Percentiles rank a stretch among this genome's conserved stretches.
Evolutionary conservation across 805 yeast species (phyloP).

Genomic region (Cyberlindnera suaveolens): DNA sequence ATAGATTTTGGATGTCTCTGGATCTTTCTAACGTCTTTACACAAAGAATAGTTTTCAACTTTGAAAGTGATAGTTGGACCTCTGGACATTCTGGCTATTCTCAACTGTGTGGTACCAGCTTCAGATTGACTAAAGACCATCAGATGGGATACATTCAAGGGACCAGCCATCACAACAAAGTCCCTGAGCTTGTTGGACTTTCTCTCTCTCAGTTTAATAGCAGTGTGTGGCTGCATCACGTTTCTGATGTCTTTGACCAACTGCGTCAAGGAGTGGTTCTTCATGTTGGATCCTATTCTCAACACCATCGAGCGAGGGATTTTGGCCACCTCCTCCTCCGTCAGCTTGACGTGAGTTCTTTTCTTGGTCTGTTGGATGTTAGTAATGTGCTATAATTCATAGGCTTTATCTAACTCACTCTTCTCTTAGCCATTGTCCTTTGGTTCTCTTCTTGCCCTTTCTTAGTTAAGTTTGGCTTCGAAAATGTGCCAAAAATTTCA

Average conservation of each 20-base stretch:
- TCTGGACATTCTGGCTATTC: constrained; percentile 82
- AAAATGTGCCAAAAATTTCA: constrained; percentile 4
- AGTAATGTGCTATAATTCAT: constrained; percentile 3
- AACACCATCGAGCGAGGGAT: constrained; percentile 94
- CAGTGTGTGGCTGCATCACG: constrained; percentile 96
- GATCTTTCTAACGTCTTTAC: constrained; percentile 68
- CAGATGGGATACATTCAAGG: constrained; percentile 85
- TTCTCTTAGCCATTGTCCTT: constrained; percentile 44
- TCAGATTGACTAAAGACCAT: constrained; percentile 81
- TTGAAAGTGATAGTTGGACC: constrained; percentile 92
- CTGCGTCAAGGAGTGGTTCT: constrained; percentile 77
- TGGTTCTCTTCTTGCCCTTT: background rate
- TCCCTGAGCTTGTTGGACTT: constrained; percentile 84
- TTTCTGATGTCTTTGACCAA: constrained; percentile 82
- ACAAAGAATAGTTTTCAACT: constrained; percentile 68
- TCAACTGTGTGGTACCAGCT: constrained; percentile 73
- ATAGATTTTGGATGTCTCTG: constrained; percentile 76
- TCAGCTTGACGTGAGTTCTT: constrained; percentile 72
- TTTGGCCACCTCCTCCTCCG: constrained; percentile 61
- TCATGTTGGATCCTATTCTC: constrained; percentile 69
- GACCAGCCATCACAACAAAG: constrained; percentile 98
- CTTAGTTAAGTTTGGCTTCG: background rate
- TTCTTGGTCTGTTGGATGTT: constrained; percentile 49
- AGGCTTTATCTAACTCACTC: constrained; percentile 27
- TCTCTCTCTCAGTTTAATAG: constrained; percentile 79